Evolutionary conservation across 208 protist species (phyloP).

Genomic region (Novymonas esmeraldas): DNA sequence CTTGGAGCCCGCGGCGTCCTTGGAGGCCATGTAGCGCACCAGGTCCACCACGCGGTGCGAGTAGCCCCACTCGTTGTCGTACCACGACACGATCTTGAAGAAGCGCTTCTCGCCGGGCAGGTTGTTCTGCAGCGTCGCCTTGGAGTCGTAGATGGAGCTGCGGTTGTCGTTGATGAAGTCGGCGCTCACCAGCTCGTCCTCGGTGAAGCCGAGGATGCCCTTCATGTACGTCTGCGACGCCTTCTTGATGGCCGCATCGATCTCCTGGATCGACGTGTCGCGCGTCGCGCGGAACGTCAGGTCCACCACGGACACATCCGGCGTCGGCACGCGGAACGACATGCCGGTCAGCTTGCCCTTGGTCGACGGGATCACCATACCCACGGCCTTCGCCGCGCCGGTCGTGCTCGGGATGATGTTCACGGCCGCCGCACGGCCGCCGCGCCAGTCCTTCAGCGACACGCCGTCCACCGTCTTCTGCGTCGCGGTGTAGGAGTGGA

Average conservation of each 20-base stretch:
- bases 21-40: conserved; percentile 78
- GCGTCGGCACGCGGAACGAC: conserved; percentile 99
- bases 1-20: conserved; percentile 59
- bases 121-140: conserved; percentile 96
- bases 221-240: conserved; percentile 93
- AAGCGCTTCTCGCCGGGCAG: conserved; percentile 90
- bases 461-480: conserved; percentile 99
- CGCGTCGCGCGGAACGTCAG: conserved; percentile 94
- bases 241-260: conserved; percentile 94
- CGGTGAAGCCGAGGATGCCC: conserved; percentile 97
- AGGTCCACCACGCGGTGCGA: conserved; percentile 98
- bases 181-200: conserved; percentile 98
- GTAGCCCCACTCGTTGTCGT: conserved; percentile 99
- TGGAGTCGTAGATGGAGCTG: conserved; percentile 98
- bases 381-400: conserved; percentile 99
- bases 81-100: conserved; percentile 99
- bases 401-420: conserved; percentile 99
- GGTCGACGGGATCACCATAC: conserved; percentile 92
- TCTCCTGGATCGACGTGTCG: conserved; percentile 95
- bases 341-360: conserved; percentile 97
- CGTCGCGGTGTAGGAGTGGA: conserved; percentile 99
- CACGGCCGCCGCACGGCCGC: conserved; percentile 92
- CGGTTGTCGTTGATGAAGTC: conserved; percentile 97
- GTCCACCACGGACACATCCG: conserved; percentile 99
- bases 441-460: conserved; percentile 98